These are phyloP conservation scores for Spathaspora boniae DNA, from an alignment of 805 yeast genomes.

Conservation along the genomic window DNA sequence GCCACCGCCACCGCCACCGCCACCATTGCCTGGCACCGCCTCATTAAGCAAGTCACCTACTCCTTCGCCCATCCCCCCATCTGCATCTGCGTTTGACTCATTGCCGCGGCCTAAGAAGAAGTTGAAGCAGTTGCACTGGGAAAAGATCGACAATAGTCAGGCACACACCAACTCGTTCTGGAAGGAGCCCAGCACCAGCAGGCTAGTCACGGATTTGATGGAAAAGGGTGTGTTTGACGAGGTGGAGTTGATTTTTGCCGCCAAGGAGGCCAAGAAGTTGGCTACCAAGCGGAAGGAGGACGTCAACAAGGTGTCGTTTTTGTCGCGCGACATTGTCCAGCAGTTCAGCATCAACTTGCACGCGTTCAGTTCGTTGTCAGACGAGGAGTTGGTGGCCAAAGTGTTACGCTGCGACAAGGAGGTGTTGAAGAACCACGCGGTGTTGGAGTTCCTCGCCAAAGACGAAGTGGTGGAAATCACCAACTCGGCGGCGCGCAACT, in stretches of 20 bases:
- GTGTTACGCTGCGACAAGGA: slow-evolving; percentile 60
- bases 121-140: slow-evolving; percentile 83
- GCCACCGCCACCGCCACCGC: slow-evolving; percentile 22
- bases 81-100: slow-evolving; percentile 34
- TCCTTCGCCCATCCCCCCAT: slow-evolving; percentile 14
- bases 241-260: slow-evolving; percentile 57
- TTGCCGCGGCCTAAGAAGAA: slow-evolving; percentile 58
- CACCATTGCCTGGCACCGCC: slow-evolving; percentile 24
- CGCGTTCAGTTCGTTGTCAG: slow-evolving; percentile 50
- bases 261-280: slow-evolving; percentile 47
- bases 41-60: slow-evolving; percentile 3
- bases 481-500: slow-evolving; percentile 49
- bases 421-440: slow-evolving; percentile 50
- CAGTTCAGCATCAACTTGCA: slow-evolving; percentile 80
- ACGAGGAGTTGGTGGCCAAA: slow-evolving; percentile 50
- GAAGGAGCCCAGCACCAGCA: slow-evolving; percentile 45
- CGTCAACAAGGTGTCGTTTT: slow-evolving; percentile 48
- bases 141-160: slow-evolving; percentile 50
- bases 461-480: slow-evolving; percentile 63
- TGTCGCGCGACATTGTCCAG: slow-evolving; percentile 71
- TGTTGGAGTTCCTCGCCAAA: slow-evolving; percentile 66
- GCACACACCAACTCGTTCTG: slow-evolving; percentile 58
- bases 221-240: slow-evolving; percentile 63
- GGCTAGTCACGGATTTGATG: slow-evolving; percentile 47
- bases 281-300: slow-evolving; percentile 42